These are phyloP conservation scores for Ascomycota sp. DNA, from an alignment of 2,329 filamentous ascomycete genomes.

Conservation along the genomic window DNA sequence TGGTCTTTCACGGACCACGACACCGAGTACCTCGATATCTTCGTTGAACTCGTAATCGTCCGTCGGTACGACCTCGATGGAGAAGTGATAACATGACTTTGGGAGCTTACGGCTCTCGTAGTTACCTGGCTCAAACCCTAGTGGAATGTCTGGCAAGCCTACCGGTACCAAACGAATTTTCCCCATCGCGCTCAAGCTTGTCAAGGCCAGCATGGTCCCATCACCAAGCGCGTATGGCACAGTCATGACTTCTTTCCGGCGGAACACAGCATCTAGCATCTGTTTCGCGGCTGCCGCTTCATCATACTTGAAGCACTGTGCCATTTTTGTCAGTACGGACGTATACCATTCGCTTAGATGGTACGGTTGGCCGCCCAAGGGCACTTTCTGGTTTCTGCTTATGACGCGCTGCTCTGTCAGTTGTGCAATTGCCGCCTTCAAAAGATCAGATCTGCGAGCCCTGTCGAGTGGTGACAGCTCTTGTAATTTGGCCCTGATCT, in stretches of 20 bases:
- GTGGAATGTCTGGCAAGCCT: conserved; percentile 40
- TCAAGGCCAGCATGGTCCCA: conserved; percentile 44
- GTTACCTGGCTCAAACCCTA: conserved; percentile 50
- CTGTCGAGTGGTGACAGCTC: conserved; percentile 22
- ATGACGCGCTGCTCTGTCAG: conserved; percentile 32
- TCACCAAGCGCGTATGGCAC: conserved; percentile 40
- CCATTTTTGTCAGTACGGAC: conserved; percentile 33
- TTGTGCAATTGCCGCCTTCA: conserved; percentile 26
- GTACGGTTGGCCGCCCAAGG: conserved; percentile 39
- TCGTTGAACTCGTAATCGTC: conserved; percentile 40
- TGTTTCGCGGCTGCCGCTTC: conserved; percentile 40
- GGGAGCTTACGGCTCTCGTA: conserved; percentile 52
- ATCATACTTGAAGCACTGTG: conserved; percentile 31
- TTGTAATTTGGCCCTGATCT: conserved; percentile 29
- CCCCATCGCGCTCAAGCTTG: conserved; percentile 41
- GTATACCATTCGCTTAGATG: conserved; percentile 39
- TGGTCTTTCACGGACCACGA: conserved; percentile 16
- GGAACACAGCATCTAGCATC: conserved; percentile 35
- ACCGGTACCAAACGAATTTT: conserved; percentile 31
- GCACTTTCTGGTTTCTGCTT: conserved; percentile 37
- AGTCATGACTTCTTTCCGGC: conserved; percentile 16
- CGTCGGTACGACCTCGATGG: conserved; percentile 38
- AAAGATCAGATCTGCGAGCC: conserved; percentile 19
- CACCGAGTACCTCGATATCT: conserved; percentile 20
- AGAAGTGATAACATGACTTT: conserved; percentile 44